Evolutionary conservation across 2,329 filamentous ascomycete species (phyloP).

Genomic region (Colletotrichum sp.): DNA sequence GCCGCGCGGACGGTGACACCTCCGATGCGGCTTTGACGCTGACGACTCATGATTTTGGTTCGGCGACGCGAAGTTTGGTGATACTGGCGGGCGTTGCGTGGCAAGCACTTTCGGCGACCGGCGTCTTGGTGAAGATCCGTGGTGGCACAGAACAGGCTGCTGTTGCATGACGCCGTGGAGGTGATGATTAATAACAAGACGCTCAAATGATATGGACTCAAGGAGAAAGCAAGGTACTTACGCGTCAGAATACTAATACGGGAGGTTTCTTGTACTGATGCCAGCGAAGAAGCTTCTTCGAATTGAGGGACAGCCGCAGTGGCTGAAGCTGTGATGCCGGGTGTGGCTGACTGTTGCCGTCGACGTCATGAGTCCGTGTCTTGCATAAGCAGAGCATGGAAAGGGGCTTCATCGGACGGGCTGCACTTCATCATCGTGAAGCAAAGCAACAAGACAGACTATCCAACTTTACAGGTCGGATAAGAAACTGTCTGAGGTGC

Average conservation of each 20-base stretch:
- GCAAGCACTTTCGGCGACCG: background rate
- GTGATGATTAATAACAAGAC: background rate
- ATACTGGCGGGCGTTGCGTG: background rate
- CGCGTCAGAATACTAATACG: background rate
- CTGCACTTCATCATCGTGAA: background rate
- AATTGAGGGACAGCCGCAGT: background rate
- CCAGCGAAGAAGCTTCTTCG: background rate
- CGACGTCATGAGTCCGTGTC: background rate
- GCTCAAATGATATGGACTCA: background rate
- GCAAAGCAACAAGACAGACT: background rate
- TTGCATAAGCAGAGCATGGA: background rate
- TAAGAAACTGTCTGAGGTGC: background rate
- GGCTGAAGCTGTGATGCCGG: background rate
- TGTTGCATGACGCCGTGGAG: background rate
- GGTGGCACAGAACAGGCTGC: background rate
- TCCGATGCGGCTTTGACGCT: background rate
- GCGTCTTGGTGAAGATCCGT: background rate
- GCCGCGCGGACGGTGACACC: background rate
- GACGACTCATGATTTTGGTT: background rate
- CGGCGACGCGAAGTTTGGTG: background rate
- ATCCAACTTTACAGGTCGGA: rapidly evolving
- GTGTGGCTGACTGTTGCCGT: background rate
- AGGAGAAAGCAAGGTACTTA: background rate
- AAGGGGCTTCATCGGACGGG: background rate
- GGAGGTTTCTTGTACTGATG: background rate